These are phyloP conservation scores for Ganoderma resinaceum DNA, from an alignment of 1,284 basidiomycete genomes.

Conservation along the genomic window DNA sequence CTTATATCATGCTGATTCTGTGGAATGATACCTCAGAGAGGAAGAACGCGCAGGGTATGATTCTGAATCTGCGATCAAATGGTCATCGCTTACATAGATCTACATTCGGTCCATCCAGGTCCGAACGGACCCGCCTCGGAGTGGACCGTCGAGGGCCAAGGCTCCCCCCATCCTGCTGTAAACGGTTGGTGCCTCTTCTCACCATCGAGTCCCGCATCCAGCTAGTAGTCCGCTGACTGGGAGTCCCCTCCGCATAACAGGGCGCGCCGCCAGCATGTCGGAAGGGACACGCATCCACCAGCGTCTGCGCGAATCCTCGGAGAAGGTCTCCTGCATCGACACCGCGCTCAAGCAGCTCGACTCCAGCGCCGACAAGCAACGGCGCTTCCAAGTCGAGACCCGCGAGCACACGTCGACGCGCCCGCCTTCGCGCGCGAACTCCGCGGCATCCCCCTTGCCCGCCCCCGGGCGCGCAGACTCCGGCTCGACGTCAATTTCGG, in stretches of 20 bases:
- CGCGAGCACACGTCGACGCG: not conserved
- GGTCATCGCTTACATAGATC: not conserved
- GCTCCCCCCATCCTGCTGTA: not conserved
- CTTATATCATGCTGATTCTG: not conserved
- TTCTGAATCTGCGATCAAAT: not conserved
- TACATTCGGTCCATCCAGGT: not conserved
- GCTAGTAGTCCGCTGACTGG: not conserved
- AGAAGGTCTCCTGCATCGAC: constrained; percentile 12
- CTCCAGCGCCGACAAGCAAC: not conserved
- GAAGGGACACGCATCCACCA: constrained; percentile 21
- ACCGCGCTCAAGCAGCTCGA: constrained; percentile 10
- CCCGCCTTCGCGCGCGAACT: not conserved
- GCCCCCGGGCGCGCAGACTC: not conserved
- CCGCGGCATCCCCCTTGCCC: not conserved
- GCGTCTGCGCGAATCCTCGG: constrained; percentile 15
- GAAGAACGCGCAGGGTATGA: constrained; percentile 22
- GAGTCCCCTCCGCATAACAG: not conserved
- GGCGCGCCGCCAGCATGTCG: constrained; percentile 1
- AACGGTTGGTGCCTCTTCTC: not conserved
- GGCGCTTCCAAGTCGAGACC: constrained; percentile 1
- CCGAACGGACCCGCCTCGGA: not conserved
- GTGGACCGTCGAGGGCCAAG: not conserved
- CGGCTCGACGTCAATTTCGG: not conserved
- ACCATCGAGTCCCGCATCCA: too few species aligned
- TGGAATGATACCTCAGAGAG: constrained; percentile 17